These are phyloP conservation scores for Trapa bicornis DNA, from an alignment of 345 rosid genomes.

Conservation along the genomic window DNA sequence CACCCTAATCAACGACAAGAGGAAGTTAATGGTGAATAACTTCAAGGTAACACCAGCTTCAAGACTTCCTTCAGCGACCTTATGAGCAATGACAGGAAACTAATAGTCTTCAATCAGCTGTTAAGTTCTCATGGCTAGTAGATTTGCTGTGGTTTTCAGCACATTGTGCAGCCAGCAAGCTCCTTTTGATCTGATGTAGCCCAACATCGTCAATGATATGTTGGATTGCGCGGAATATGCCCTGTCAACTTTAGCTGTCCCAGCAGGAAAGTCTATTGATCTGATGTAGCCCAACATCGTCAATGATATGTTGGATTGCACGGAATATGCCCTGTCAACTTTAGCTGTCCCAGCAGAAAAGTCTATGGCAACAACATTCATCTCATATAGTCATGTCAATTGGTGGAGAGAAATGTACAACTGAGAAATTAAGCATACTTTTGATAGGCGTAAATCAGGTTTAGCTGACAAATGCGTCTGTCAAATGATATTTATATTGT, in stretches of 20 bases:
- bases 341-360: too few relatives aligned
- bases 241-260: too few relatives aligned
- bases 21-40: conserved; percentile 46
- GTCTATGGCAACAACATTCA: not conserved
- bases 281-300: too few relatives aligned
- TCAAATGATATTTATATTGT: not conserved
- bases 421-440: not conserved
- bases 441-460: not conserved
- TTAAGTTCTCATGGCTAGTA: conserved; percentile 10
- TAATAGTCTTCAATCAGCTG: conserved; percentile 56
- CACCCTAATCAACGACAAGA: conserved; percentile 46
- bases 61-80: conserved; percentile 25
- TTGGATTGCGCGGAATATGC: too few relatives aligned
- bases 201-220: too few relatives aligned
- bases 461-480: not conserved
- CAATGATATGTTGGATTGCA: too few relatives aligned
- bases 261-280: too few relatives aligned
- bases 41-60: conserved; percentile 26
- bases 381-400: not conserved
- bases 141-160: not conserved
- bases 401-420: not conserved
- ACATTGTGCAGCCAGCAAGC: too few relatives aligned
- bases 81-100: conserved; percentile 42
- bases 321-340: too few relatives aligned
- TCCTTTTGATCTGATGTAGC: too few relatives aligned